Percentiles rank a stretch among this genome's conserved stretches.
Conservation (phyloP, 2,329 filamentous ascomycete genomes). For the Xylariales sp. region DNA sequence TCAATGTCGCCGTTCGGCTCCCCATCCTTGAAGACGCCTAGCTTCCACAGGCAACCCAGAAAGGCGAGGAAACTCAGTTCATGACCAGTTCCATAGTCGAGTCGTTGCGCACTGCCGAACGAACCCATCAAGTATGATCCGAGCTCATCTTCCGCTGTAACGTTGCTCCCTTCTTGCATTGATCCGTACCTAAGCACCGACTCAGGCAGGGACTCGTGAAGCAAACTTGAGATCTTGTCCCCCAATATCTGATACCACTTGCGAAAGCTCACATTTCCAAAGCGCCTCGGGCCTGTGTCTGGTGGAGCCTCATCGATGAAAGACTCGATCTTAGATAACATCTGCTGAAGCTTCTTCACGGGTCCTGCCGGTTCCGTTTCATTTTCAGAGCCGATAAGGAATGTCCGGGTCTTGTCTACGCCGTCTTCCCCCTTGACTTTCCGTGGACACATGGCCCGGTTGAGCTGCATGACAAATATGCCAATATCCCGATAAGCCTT, state of each 20-base stretch:
- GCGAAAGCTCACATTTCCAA: constrained; percentile 88
- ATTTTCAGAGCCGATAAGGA: constrained; percentile 36
- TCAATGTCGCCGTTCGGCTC: constrained; percentile 54
- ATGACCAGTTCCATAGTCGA: constrained; percentile 96
- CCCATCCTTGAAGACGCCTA: constrained; percentile 68
- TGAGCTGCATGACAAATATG: constrained; percentile 84
- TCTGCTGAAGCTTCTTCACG: constrained; percentile 58
- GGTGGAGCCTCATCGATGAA: constrained; percentile 78
- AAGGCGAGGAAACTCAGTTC: constrained; percentile 95
- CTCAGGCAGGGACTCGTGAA: constrained; percentile 51
- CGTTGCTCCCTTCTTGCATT: constrained; percentile 21
- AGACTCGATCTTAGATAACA: constrained; percentile 60
- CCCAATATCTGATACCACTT: constrained; percentile 73
- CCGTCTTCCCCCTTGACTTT: constrained; percentile 36
- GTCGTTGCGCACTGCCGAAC: constrained; percentile 81
- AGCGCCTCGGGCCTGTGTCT: constrained; percentile 78
- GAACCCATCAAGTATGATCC: constrained; percentile 74
- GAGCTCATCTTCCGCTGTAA: constrained; percentile 61
- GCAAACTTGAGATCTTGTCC: constrained; percentile 49
- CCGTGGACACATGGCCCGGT: constrained; percentile 75
- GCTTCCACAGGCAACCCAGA: constrained; percentile 83
- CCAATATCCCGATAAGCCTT: constrained; percentile 84
- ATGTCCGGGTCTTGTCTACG: constrained; percentile 41
- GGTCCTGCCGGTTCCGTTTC: constrained; percentile 44
- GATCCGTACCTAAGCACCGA: constrained; percentile 24